Base-by-base conservation (phyloP, 345 rosid species). In the Erysimum cheiranthoides region DNA sequence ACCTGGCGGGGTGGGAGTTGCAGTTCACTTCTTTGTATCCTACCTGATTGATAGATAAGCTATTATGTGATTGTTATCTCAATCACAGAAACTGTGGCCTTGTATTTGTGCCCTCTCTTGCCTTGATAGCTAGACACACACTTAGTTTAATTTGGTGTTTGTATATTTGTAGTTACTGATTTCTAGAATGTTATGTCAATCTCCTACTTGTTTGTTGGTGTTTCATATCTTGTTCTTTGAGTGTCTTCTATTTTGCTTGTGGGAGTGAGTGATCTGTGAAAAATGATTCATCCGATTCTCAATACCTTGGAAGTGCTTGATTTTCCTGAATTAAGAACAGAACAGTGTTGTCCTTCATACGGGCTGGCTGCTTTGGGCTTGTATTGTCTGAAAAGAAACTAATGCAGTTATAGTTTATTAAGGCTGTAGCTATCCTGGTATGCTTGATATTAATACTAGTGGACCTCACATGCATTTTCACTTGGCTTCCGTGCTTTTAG, bases 21-120 rank as follows among this genome's bases (percentile, higher is more conserved):
- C 84, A 42, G 47, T 76, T 80, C 66, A 75, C 84, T 73, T 62
- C 74, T 62, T 67, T 81, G 88, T 88, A 85, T 85, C 91, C 91
- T 86, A 72, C 78, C 62, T 82, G 68, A 51, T 65, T 63, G 58
- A 63, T 71, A 40, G 63, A 71, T 66, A 28, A 39, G 79, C 57
- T 68, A 75, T 31, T 36, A 49, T 14, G 43, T 61, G 64, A 30
- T 52, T 4, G 45, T 63, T 53, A 53, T 73, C 43, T 63, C 54
- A 6, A 53, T 40, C 21, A 32, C 58, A 14, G 51, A 46, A 16
- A 10, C 9, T 75, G 49, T 17, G 38, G 11, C 9, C 35, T 27
- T 66, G 60, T 67, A 60, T 39, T 50, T 39, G 58, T 50, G 10
- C 17, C 17, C 28, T 67, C 34, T 21, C 53, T 38, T 49, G 50